Conservation (phyloP, 257 asterid genomes). For the Nicotiana tabacum region DNA sequence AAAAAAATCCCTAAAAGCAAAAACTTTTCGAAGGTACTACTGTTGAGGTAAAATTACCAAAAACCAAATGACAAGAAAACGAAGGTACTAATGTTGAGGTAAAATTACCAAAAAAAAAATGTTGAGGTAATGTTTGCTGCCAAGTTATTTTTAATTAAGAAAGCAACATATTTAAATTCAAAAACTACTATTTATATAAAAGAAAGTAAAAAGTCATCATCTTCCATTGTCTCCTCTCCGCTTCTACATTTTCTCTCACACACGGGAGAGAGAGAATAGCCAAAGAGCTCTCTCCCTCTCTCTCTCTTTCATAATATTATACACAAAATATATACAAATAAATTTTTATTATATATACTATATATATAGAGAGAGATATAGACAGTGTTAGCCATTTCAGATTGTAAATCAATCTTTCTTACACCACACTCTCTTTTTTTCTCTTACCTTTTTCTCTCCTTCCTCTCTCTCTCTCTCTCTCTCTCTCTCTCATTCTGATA, state of each 20-base stretch:
- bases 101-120: background rate
- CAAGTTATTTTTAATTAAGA: background rate
- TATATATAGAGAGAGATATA: background rate
- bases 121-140: background rate
- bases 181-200: background rate
- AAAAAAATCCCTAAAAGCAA: no score
- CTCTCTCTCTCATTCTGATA: background rate
- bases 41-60: background rate
- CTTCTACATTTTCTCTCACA: background rate
- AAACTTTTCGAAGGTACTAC: no score
- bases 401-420: slow-evolving; percentile 16
- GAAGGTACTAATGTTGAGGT: no score
- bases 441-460: background rate
- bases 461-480: background rate
- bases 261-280: background rate
- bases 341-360: background rate
- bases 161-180: background rate
- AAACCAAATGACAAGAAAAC: background rate
- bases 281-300: background rate
- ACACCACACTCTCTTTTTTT: slow-evolving; percentile 6
- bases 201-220: background rate
- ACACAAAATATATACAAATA: background rate
- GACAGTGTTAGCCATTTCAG: slow-evolving; percentile 8
- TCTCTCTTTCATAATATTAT: background rate
- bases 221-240: slow-evolving; percentile 8